Conservation (phyloP, 306 rosid species). For the Erythrophleum fordii region DNA sequence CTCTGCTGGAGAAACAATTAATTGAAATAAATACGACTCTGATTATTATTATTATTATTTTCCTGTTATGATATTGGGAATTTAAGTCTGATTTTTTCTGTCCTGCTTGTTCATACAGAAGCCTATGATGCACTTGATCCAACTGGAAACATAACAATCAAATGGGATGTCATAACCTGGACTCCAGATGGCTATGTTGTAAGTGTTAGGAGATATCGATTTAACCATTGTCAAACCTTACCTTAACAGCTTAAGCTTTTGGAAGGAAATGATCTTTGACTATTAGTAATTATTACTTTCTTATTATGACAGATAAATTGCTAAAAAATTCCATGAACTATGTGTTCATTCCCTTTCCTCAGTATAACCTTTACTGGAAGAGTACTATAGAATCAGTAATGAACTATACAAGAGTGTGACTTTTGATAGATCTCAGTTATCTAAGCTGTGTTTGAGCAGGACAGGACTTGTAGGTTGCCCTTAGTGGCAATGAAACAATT, state of each 20-base stretch:
- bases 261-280: neutral
- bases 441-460: neutral
- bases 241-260: neutral
- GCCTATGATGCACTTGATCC: conserved; percentile 95
- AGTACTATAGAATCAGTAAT: neutral
- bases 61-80: neutral
- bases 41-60: neutral
- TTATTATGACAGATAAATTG: conserved; percentile 24
- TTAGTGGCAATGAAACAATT: conserved; percentile 2
- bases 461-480: neutral
- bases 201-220: conserved; percentile 43
- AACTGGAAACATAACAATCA: conserved; percentile 87
- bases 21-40: neutral
- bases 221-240: neutral
- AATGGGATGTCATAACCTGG: conserved; percentile 93
- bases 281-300: conserved; percentile 9
- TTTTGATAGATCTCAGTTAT: neutral
- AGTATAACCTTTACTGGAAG: neutral
- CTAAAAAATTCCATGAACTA: neutral
- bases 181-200: conserved; percentile 95
- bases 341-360: neutral
- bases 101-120: conserved; percentile 52
- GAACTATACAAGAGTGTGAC: neutral
- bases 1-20: neutral
- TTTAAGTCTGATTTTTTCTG: conserved; percentile 8